Base-by-base conservation (phyloP, 2,329 filamentous ascomycete species). In the Verruconis gallopava region DNA sequence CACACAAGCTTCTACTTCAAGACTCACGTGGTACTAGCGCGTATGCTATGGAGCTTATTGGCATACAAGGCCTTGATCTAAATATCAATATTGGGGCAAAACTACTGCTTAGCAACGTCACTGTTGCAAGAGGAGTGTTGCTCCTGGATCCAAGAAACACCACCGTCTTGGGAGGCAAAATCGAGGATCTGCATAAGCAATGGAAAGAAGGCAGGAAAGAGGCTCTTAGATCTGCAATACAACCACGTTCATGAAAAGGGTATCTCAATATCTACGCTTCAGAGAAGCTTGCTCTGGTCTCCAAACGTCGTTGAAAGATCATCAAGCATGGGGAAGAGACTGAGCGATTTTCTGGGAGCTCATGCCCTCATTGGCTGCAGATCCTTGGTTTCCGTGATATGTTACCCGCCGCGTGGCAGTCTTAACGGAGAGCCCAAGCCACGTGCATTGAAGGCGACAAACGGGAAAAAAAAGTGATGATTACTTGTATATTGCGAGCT, bases 1-100 rank as follows among this genome's bases (percentile, higher is more conserved):
- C 85, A 18, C 86, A 93, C 64, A 81, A 85, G 44, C 61, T 96
- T 20, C 69, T 91, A 0, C 54, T 98, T 44, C 85, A 96, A 57
- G 91, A 98, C 62, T 74, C 74, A 36, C 71, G 63, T 5, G 86
- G 85, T 0, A 72, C 68, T 11, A 78, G 73, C 49, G 66, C 81
- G 0, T 84, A 78, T 51, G 88, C 70, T 0, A 63, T 94, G 38
- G 86, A 96, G 61, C 57, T 93, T 39, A 67, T 64, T 47, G 66
- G 69, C 6, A 69, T 93, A 13, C 69, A 76, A 5, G 76, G 72
- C 3, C 61, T 95, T 5, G 75, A 71, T 0, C 59, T 86, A 4
- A 71, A 69, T 4, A 78, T 79, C 60, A 70, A 68, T 37, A 88
- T 96, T 46, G 91, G 91, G 2, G 72, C 79, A 50, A 98, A 98